Evolutionary conservation across 805 yeast genomes (phyloP).

Genomic region (Candida andamanensis): DNA sequence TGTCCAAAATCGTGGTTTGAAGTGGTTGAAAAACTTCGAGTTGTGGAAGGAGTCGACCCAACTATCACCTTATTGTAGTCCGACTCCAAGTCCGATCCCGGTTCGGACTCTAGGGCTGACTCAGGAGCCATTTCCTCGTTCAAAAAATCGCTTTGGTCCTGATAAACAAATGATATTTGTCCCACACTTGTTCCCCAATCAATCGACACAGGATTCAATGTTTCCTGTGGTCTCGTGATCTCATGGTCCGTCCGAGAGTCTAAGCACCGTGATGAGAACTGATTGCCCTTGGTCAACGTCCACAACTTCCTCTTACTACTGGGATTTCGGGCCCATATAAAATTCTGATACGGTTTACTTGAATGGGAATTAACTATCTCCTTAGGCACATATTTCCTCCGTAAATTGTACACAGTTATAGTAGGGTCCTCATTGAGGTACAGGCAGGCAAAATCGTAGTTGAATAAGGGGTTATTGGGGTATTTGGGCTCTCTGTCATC

Average conservation of each 20-base stretch:
- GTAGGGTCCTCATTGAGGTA: conserved; percentile 69
- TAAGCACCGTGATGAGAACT: conserved; percentile 30
- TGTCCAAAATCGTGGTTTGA: conserved; percentile 4
- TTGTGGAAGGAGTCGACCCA: conserved; percentile 9
- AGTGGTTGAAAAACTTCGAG: no score
- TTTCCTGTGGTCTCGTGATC: conserved; percentile 39
- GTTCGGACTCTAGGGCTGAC: conserved; percentile 8
- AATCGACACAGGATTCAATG: conserved; percentile 45
- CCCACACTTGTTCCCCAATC: conserved; percentile 55
- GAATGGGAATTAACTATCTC: conserved; percentile 56
- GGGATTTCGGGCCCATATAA: conserved; percentile 34
- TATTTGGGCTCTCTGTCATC: conserved; percentile 1
- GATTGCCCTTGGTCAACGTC: conserved; percentile 38
- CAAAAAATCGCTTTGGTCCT: conserved; percentile 39
- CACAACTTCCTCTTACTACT: conserved; percentile 23
- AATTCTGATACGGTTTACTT: conserved; percentile 35
- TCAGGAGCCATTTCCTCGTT: conserved; percentile 15
- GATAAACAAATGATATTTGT: conserved; percentile 48
- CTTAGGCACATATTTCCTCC: conserved; percentile 68
- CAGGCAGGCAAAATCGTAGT: conserved; percentile 69
- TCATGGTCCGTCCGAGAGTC: conserved; percentile 18
- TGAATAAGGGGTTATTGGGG: conserved; percentile 29
- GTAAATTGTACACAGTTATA: conserved; percentile 63
- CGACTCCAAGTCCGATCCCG: conserved; percentile 9
- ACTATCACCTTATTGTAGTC: conserved; percentile 12